phyloP scores from a whole-genome alignment of 306 rosid species.

The Rosa lucieae region DNA sequence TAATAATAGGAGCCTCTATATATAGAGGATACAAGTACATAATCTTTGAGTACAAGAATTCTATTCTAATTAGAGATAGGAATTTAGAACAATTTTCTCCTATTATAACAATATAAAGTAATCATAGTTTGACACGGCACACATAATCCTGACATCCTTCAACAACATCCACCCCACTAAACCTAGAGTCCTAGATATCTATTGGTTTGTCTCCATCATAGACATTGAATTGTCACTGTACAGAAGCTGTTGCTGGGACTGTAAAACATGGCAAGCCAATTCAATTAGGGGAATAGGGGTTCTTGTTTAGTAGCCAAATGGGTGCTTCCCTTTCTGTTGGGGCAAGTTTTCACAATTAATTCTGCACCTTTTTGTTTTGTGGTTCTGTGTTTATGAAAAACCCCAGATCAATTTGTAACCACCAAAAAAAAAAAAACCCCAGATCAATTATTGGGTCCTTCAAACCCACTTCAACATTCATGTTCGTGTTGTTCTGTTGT shows the following conservation, averaged over 20 bases:
- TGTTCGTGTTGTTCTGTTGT: slow-evolving; percentile 1
- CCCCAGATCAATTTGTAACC: background rate
- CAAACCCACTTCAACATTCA: background rate
- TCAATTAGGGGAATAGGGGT: background rate
- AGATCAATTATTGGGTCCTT: background rate
- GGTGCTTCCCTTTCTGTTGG: slow-evolving; percentile 32
- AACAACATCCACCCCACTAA: background rate
- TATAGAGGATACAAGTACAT: too few relatives aligned
- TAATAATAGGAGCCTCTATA: too few relatives aligned
- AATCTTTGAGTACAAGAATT: too few relatives aligned
- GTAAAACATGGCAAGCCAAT: background rate
- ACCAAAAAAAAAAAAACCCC: too few relatives aligned
- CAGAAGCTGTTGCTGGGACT: background rate
- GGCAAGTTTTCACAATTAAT: slow-evolving; percentile 24
- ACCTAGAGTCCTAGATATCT: background rate
- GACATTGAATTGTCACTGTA: background rate
- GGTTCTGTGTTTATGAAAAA: background rate
- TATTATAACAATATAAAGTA: too few relatives aligned
- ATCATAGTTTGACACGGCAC: too few relatives aligned
- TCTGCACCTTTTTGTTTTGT: background rate
- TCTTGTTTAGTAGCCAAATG: background rate
- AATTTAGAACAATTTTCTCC: too few relatives aligned
- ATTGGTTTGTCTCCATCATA: background rate
- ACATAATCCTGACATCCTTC: too few relatives aligned
- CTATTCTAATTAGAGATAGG: too few relatives aligned